A percentile compares a stretch with the other conserved stretches of the same genome.
These are phyloP conservation scores for Phytopythium sindhum DNA, from an alignment of 352 stramenopile species.

Conservation along the genomic window DNA sequence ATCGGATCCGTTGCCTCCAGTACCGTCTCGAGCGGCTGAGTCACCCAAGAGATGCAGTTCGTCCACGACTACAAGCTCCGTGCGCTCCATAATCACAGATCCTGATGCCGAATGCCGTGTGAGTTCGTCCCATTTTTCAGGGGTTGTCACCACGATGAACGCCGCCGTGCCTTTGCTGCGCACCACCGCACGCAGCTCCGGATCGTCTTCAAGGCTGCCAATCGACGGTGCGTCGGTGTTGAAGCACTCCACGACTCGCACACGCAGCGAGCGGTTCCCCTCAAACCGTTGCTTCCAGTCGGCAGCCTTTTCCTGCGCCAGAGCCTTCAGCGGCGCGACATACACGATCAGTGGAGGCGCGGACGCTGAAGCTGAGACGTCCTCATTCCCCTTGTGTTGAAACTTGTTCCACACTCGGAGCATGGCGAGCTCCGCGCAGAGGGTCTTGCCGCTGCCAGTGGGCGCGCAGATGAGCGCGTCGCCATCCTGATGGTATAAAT, in stretches of 20 bases:
- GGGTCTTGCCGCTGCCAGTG: conserved; percentile 96
- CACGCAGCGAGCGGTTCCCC: conserved; percentile 64
- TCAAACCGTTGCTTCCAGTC: conserved; percentile 96
- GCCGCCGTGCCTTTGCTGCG: conserved; percentile 65
- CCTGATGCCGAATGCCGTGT: conserved; percentile 88
- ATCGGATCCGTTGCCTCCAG: conserved; percentile 94
- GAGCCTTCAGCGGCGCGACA: conserved; percentile 96
- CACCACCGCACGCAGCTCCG: conserved; percentile 17
- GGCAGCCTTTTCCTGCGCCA: conserved; percentile 94
- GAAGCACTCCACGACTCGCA: conserved; percentile 89
- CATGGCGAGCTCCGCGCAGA: conserved; percentile 97
- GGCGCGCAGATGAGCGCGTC: conserved; percentile 97
- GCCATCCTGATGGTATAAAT: conserved; percentile 95
- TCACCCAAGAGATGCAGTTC: conserved; percentile 92
- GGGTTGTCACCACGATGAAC: conserved; percentile 97
- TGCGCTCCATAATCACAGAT: conserved; percentile 60
- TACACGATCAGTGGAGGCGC: conserved; percentile 89
- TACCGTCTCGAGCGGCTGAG: conserved; percentile 15
- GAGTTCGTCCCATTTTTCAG: conserved; percentile 98
- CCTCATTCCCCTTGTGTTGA: background rate
- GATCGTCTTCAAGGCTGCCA: conserved; percentile 3
- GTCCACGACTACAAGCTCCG: conserved; percentile 94
- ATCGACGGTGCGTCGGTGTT: background rate
- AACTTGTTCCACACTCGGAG: conserved; percentile 90
- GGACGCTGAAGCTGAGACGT: background rate